Evolutionary conservation across 176 grass and related monocot species (phyloP), one percentile per base, ranked within the genome.

Genomic region (Elaeis guineensis): DNA sequence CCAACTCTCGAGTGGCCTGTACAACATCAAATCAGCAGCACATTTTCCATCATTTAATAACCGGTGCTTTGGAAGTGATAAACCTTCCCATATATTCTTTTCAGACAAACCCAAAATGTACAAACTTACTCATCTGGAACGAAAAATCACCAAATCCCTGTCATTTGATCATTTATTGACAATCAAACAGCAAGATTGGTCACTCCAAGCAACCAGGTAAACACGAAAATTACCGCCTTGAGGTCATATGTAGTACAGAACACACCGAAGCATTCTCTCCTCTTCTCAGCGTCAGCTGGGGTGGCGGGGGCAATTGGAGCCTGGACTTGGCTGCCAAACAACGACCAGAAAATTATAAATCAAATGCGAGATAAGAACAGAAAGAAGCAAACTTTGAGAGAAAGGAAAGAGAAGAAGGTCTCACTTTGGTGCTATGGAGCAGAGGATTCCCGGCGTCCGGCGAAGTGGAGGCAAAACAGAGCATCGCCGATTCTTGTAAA

Each of bases 201-300:
- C 35, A 1, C 35, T 12, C 35, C 35, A 44, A 44, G 14, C 35
- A 12, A 12, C 35, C 12, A 44, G 35, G 11, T 44, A 18, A 63
- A 44, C 11, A 19, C 9, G 19, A 8, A 20, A 77, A 71, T 81
- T 66, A 97, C 92, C 81, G 68, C 78, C 71, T 75, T 74, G 53
- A 97, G 86, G 30, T 97, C 87, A 62, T 97, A 97, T 64, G 78
- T 97, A 59, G 70, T 91, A 78, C 87, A 89, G 69, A 97, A 97
- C 53, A 97, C 81, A 61, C 87, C 92, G 68, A 65, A 97, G 58
- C 87, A 88, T 17, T 88, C 87, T 19, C 28, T 67, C 21, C 57
- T 71, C 21, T 19, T 65, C 66, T n/a, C 35, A 19, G 11, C 63
- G 7, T 21, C 69, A 21, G 62, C 59, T 20, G 63, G 49, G 62